Base-by-base conservation (phyloP, 2,329 filamentous ascomycete species). In the Neonectria hederae region DNA sequence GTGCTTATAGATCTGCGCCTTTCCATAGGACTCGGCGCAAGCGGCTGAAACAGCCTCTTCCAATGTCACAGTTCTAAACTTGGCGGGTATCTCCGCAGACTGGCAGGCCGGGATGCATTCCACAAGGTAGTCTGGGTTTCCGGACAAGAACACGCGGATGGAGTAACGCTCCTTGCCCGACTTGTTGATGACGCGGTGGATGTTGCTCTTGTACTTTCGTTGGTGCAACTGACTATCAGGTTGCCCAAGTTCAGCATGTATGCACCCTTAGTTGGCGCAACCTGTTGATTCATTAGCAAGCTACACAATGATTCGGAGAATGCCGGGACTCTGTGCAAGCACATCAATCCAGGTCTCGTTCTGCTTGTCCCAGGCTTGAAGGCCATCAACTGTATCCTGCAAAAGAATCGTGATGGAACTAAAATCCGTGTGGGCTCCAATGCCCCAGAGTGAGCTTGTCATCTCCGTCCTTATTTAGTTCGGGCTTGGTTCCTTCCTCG, bases 111-210 rank as follows among this genome's bases (percentile, higher is more conserved):
- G 71, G 32, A 78, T 76, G 66, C 76, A 77, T 11, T 77, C 74
- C 5, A 76, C 75, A 1, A 76, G 28, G 57, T 76, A 77, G 64
- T 86, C 83, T 6, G 83, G 76, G 74, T 86, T 86, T 5, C 85
- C 85, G 59, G 84, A 83, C 59, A 86, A 83, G 73, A 87, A 88
- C 55, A 87, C 83, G 0, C 85, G 84, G n/a, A 88, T 78, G 7
- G 83, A 86, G 70, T 87, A 88, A 40, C 87, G 79, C 70, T 87
- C 83, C 10, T 75, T 76, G 2, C 77, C 78, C 3, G 80, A 82
- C 46, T 79, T 78, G 76, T 87, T 87, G 66, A 88, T 82, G 26
- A 88, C 86, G 8, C 85, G 78, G 71, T 89, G 86, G 4, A 85
- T 73, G 53, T 81, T 86, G 69, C 82, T 84, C 70, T 82, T 83